Base-by-base conservation (phyloP, 78 protist genomes). In the Monosiga brevicollis region DNA sequence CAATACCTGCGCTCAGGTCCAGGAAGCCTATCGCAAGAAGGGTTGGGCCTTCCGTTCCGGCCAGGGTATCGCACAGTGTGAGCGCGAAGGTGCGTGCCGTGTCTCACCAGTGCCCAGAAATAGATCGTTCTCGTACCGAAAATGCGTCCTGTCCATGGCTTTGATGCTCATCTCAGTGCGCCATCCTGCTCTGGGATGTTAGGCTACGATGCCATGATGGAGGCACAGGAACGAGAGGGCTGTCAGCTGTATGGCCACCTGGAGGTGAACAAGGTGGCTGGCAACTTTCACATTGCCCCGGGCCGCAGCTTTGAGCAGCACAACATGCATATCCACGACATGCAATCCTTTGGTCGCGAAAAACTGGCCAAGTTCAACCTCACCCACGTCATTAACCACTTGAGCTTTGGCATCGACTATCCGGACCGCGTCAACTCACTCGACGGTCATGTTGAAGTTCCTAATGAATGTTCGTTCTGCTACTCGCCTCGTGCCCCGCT, bases 211-310 rank as follows among this genome's bases (percentile, higher is more conserved):
- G 26, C 42, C n/a, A 0, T 29, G 42, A 26, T 62, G 25, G 25
- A 41, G 73, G 37, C 74, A 20, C 3, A 78, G 77, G 0, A 26
- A 15, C 1, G 42, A 36, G 96, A 93, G 77, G 96, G 96, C 38
- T 95, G 98, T 84, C 87, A 81, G 70, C n/a, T 95, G 10, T 84
- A 87, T 40, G 97, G 96, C 37, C 39, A 43, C 23, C 29, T 94
- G 36, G 37, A 70, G 0, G 95, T 95, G 36, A 89, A 87, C 88
- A 89, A 90, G 82, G 93, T 79, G 71, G 95, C 95, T 2, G 97
- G 97, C 36, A 94, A 94, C 86, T 89, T 95, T 79, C 96, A 95
- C 76, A 87, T 95, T 37, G 90, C 94, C 26, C 97, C 96, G 36
- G 95, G 96, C 22, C 85, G 84, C 54, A 74, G 81, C 26, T 90